These are phyloP conservation scores for Patellifolia procumbens DNA, from an alignment of 179 eudicot species.

Conservation along the genomic window DNA sequence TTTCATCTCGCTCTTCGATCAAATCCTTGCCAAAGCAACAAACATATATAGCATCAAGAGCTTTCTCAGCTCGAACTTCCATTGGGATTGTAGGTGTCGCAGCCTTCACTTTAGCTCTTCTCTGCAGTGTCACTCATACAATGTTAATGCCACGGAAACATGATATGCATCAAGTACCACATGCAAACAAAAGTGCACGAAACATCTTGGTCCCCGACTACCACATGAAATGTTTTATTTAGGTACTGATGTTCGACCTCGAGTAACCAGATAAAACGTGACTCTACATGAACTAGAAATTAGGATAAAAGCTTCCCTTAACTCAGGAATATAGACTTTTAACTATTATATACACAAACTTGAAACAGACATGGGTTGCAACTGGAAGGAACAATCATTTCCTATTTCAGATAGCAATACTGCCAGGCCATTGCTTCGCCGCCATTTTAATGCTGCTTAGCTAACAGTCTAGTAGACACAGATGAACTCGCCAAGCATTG, in stretches of 20 bases:
- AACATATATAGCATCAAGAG: conserved; percentile 81
- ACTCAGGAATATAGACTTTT: background rate
- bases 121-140: conserved; percentile 43
- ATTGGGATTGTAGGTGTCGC: conserved; percentile 61
- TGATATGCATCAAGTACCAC: background rate
- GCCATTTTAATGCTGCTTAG: background rate
- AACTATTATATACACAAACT: background rate
- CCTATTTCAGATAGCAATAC: background rate
- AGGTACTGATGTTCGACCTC: background rate
- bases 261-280: background rate
- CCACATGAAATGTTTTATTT: no score
- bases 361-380: background rate
- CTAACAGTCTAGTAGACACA: background rate
- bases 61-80: conserved; percentile 81
- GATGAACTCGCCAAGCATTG: no score
- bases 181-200: conserved; percentile 2
- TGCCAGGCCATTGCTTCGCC: background rate
- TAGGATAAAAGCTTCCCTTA: background rate
- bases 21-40: conserved; percentile 71
- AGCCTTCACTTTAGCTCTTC: conserved; percentile 52
- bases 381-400: background rate
- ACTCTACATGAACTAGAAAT: background rate
- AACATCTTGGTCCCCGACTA: no score
- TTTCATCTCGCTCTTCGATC: conserved; percentile 80
- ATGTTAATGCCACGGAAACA: background rate